Evolutionary conservation across 75 land plant genomes (phyloP), one percentile per base, ranked within the genome.

Genomic region (Azolla pinnata): DNA sequence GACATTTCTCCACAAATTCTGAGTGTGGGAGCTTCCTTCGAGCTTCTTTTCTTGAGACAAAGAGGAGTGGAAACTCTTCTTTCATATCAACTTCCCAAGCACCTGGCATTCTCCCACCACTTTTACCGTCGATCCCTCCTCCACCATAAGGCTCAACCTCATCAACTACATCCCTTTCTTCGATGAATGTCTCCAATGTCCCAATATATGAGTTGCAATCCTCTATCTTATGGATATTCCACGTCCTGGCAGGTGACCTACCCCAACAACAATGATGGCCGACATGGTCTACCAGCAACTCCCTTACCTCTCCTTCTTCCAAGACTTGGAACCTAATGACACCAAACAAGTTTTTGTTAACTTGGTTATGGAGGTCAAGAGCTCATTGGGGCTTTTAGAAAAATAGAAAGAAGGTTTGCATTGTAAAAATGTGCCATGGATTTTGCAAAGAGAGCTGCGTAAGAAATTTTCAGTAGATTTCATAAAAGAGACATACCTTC

Each of bases 191-290:
- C 49, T 95, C 99, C 12, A 95, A 66, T 1, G 87, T 89, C 35
- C 96, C 99, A 40, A 89, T 76, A 76, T 89, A 95, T 23, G 88
- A 91, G 72, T 89, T 89, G 70, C 96, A 95, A 52, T 89, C 96
- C 53, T 95, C 96, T 5, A 89, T 67, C 10, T 79, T 67, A 49
- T 51, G 50, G 29, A 95, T 95, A 18, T 73, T 72, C 99, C 96
- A 95, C 30, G 66, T 75, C 40, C 90, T 72, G 57, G 99, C 99
- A 35, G 96, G 88, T 57, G 72, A 73, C 44, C 81, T 72, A 40
- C 90, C 87, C 99, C 96, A 95, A 56, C 96, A 86, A 47, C 87
- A 86, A 21, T 79, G 83, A 61, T 81, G 84, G 34, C 86, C 87
- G 49, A 95, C 83, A 65, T 86, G 84, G 62, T 89, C 88, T 20